These are phyloP conservation scores for Cucurbita ficifolia DNA, from an alignment of 306 rosid species.

Conservation along the genomic window DNA sequence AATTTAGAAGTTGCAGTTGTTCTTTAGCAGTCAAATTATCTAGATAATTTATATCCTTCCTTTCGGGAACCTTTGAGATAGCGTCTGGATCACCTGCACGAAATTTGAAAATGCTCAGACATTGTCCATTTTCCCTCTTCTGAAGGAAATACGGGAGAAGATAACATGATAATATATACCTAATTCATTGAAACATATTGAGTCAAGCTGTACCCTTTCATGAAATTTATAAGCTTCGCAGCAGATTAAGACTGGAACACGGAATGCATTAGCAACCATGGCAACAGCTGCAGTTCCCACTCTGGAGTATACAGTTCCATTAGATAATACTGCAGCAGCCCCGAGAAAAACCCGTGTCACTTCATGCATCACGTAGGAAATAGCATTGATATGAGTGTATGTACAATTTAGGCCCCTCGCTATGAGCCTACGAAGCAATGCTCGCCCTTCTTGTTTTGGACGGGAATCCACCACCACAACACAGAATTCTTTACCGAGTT, in stretches of 20 bases:
- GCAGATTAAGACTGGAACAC: slow-evolving; percentile 73
- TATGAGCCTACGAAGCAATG: slow-evolving; percentile 49
- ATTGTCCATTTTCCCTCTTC: neutral
- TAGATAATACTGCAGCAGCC: slow-evolving; percentile 55
- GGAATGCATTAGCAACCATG: slow-evolving; percentile 77
- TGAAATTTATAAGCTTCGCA: slow-evolving; percentile 91
- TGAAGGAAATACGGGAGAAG: slow-evolving; percentile 1
- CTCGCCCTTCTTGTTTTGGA: slow-evolving; percentile 74
- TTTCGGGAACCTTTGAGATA: slow-evolving; percentile 49
- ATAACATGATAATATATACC: slow-evolving; percentile 26
- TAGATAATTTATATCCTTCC: slow-evolving; percentile 50
- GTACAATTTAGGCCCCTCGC: slow-evolving; percentile 63
- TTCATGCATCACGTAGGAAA: slow-evolving; percentile 72
- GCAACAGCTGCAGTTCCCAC: slow-evolving; percentile 85
- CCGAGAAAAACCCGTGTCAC: slow-evolving; percentile 67
- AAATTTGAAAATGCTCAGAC: slow-evolving; percentile 11
- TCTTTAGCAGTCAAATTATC: slow-evolving; percentile 33
- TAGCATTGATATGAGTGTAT: slow-evolving; percentile 66
- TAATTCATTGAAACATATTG: slow-evolving; percentile 76
- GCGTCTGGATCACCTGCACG: slow-evolving; percentile 60
- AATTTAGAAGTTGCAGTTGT: slow-evolving; percentile 61
- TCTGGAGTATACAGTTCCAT: slow-evolving; percentile 85
- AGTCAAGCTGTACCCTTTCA: slow-evolving; percentile 91
- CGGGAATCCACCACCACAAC: slow-evolving; percentile 78
- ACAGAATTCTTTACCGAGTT: slow-evolving; percentile 61